Base-by-base conservation (phyloP, 768 basidiomycete genomes). In the Rhizopogon salebrosus region DNA sequence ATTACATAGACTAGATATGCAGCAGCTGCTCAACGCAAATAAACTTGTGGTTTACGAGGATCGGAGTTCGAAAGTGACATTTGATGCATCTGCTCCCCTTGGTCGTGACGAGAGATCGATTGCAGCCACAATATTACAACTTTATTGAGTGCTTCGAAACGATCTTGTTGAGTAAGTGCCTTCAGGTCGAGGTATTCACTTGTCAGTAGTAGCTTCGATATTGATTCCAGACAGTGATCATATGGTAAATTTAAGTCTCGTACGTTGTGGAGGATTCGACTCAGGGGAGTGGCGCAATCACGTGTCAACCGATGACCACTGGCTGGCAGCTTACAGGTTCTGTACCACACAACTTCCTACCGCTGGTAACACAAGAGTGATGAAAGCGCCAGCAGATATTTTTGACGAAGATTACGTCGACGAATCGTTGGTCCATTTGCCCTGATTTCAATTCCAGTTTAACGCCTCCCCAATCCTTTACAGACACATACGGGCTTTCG, bases 401-500 rank as follows among this genome's bases (percentile, higher is more conserved):
- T 70, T 89, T 48, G 64, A 75, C 31, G 65, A 71, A 37, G 76
- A 86, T 63, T 92, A 84, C 66, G 76, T 89, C 10, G 77, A 92
- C 58, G 86, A 90, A 65, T 73, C 76, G 92, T 92, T 59, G 60
- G 84, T 68, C 2, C 8, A 11, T 6, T 4, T n/a, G 18, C 16
- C 9, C 41, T 45, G 1, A 16, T 13, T 1, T 18, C 2, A 35
- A 26, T 41, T 20, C 22, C n/a, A 10, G 3, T 51, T 64, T 29
- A 58, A 4, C 53, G 42, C 2, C 34, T 34, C 6, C 16, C 41
- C 20, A 6, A 10, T 8, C 22, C 31, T 18, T 6, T 36, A 27
- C 18, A 85, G 82, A 18, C 83, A 86, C 59, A 84, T 95, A 40
- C 77, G 78, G 51, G 85, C 90, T 1, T 97, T 95, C 65, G 80